These are phyloP conservation scores for Phytophthora syringae DNA, from an alignment of 352 stramenopile genomes.

Conservation along the genomic window DNA sequence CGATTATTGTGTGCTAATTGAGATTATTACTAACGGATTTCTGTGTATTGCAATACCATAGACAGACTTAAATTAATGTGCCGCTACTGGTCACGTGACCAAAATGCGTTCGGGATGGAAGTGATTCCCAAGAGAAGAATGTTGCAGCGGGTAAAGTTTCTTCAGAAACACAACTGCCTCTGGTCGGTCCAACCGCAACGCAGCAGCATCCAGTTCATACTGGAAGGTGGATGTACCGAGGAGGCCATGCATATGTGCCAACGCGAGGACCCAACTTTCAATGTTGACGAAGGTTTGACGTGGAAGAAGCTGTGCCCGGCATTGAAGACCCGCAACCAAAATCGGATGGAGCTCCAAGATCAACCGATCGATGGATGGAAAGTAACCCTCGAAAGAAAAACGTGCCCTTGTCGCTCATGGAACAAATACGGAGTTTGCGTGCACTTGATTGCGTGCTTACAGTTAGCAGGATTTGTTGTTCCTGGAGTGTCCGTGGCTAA, in stretches of 20 bases:
- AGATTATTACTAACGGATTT: no score
- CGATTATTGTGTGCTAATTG: no score
- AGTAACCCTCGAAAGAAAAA: background rate
- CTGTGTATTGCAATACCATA: no score
- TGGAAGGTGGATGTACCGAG: background rate
- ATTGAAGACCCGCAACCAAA: background rate
- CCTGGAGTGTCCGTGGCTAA: background rate
- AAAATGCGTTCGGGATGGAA: background rate
- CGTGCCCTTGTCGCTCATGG: background rate
- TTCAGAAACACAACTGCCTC: background rate
- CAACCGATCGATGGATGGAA: background rate
- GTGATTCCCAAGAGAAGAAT: background rate
- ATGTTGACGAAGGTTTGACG: background rate
- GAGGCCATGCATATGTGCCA: background rate
- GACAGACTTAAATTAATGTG: conserved; percentile 3
- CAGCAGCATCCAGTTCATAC: background rate
- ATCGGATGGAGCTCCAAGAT: background rate
- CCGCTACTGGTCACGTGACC: background rate
- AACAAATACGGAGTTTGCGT: background rate
- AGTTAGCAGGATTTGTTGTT: background rate
- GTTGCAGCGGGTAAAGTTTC: background rate
- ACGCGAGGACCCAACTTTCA: background rate
- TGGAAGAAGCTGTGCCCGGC: background rate
- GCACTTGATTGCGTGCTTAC: background rate
- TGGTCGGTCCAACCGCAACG: background rate